Evolutionary conservation across 2,329 filamentous ascomycete genomes (phyloP), one percentile per base, ranked within the genome.

Genomic region (Colletotrichum musae): DNA sequence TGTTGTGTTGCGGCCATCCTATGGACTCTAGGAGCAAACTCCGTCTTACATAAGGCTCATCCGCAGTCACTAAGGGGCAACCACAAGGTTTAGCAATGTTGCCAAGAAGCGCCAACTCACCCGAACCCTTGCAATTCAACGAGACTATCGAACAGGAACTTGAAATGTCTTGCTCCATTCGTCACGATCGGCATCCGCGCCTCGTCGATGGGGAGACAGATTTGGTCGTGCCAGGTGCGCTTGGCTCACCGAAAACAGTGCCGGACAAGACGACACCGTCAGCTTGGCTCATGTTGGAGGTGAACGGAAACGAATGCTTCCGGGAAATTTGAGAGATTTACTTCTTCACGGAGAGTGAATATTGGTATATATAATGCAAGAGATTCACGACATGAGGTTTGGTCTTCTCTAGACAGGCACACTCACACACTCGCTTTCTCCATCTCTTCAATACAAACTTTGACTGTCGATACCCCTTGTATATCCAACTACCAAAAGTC

Each of bases 131-230:
- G 32, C 53, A 36, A 21, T 26, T 39, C 9, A 56, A 5, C 10
- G 41, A 62, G 26, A 56, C 43, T 61, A 36, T 6, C 24, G 48
- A 59, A 32, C 66, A 56, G 6, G 48, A 28, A 16, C 10, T 9
- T 32, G 61, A 39, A 66, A 52, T 67, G 12, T 45, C 56, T 70
- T 67, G 62, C 56, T 63, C 51, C 56, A 66, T 70, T 70, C 67
- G 50, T 70, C 62, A 57, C 56, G 36, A 43, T 18, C 54, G 56
- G 59, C 24, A 53, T 39, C 21, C 53, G 47, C 47, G 43, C 26
- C 45, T 41, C 41, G 32, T 41, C 24, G 16, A 18, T 51, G 6
- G 16, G 26, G 39, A 16, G 26, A 18, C 26, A 41, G 32, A 51
- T 26, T n/a, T 36, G 45, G 36, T 26, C 54, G 45, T 57, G 28